These are phyloP conservation scores for Albatrellus sp. DNA, from an alignment of 1,284 basidiomycete genomes.

Conservation along the genomic window DNA sequence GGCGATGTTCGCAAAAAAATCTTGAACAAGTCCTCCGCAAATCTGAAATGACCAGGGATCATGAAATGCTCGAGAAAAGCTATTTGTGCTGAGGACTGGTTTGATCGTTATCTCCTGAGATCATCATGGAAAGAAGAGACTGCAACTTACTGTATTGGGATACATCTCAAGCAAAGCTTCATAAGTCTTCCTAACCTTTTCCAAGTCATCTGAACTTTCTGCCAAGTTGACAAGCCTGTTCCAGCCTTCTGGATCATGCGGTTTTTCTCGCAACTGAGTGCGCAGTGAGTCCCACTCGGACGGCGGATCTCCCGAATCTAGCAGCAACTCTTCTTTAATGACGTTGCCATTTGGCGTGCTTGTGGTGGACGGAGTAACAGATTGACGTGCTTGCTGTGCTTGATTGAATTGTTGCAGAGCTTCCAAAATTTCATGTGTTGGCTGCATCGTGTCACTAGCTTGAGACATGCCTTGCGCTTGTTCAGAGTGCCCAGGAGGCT, in stretches of 20 bases:
- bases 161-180: constrained; percentile 66
- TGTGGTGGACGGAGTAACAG: constrained; percentile 6
- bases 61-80: constrained; percentile 77
- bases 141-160: constrained; percentile 60
- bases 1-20: constrained; percentile 73
- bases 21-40: constrained; percentile 71
- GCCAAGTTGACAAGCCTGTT: constrained; percentile 54
- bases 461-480: constrained; percentile 4
- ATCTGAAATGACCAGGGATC: constrained; percentile 48
- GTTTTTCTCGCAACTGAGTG: constrained; percentile 34
- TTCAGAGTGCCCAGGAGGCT: constrained; percentile 5
- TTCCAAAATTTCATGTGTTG: constrained; percentile 27
- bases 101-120: constrained; percentile 6
- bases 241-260: constrained; percentile 59
- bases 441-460: constrained; percentile 22
- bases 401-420: constrained; percentile 25
- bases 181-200: constrained; percentile 58
- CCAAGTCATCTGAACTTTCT: constrained; percentile 53
- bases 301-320: constrained; percentile 12
- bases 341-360: constrained; percentile 15
- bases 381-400: constrained; percentile 11
- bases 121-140: constrained; percentile 7
- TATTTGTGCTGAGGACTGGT: constrained; percentile 62
- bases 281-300: constrained; percentile 39
- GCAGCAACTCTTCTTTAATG: constrained; percentile 12